Evolutionary conservation across 371 early-diverging fungal genomes (phyloP), one percentile per base, ranked within the genome.

Genomic region (Mortierella sp.): DNA sequence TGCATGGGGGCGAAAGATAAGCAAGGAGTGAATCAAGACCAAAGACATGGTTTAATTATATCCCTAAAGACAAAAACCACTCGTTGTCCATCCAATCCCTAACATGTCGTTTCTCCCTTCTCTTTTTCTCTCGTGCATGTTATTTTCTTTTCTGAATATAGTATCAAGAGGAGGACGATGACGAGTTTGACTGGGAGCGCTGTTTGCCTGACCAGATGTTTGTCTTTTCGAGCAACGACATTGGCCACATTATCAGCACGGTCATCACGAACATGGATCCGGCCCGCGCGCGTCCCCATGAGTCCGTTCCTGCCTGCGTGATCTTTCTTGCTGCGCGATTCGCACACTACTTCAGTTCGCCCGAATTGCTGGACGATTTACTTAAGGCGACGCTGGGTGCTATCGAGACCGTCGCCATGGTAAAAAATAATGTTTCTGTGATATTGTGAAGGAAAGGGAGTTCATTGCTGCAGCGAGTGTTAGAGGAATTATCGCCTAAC

Each of bases 171-270:
- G 79, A 86, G 3, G 80, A 85, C 48, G 78, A 79, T 29, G 86
- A 86, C 26, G 89, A 90, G 44, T 98, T 98, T 85, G 89, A 93
- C 44, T 98, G 96, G 96, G 92, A 94, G 64, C 89, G 85, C 34
- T 95, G 97, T 83, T 85, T 88, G 55, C 92, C 92, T 14, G 94
- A 95, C 85, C 97, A 98, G 82, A 98, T 98, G 98, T 94, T 96
- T 88, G 98, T 97, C 24, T 95, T 97, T 85, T 91, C 92, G 31
- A 88, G 88, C 45, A 87, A 89, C 55, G 89, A 93, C 31, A 86
- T 96, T 50, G 88, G 90, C 5, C 90, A 89, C 63, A 92, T 97
- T 31, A 85, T 97, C 39, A 87, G 94, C 63, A 91, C 92, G 0
- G 86, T 94, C 9, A 90, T 96, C 61, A 89, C 87, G 39, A 80